These are phyloP conservation scores for Fusarium sp. DNA, from an alignment of 2,329 filamentous ascomycete genomes.

Conservation along the genomic window DNA sequence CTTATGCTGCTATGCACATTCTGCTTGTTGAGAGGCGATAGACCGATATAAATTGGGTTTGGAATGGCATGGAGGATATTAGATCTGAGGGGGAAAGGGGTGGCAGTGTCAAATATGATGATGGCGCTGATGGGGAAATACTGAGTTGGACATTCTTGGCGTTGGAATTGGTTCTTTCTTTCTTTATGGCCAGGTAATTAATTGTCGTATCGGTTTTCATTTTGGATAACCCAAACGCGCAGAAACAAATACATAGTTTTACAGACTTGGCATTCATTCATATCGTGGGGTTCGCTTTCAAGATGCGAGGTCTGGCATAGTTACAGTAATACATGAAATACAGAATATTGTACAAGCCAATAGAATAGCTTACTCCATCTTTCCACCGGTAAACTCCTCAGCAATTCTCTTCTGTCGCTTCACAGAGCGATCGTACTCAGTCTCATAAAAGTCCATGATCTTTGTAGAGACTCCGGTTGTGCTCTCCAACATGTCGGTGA, in stretches of 20 bases:
- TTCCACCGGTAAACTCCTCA: slow-evolving; percentile 70
- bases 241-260: slow-evolving; percentile 8
- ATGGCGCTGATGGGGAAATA: slow-evolving; percentile 10
- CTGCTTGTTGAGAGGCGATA: slow-evolving; percentile 84
- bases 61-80: background rate
- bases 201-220: slow-evolving; percentile 13
- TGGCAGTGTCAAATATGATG: background rate
- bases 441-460: slow-evolving; percentile 52
- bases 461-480: slow-evolving; percentile 52
- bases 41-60: slow-evolving; percentile 41
- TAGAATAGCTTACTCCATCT: slow-evolving; percentile 57
- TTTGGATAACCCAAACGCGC: slow-evolving; percentile 1
- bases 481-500: slow-evolving; percentile 58
- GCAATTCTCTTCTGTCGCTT: slow-evolving; percentile 66
- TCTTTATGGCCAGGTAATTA: background rate
- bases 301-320: slow-evolving; percentile 30
- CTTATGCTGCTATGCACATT: slow-evolving; percentile 93
- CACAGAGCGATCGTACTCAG: slow-evolving; percentile 59
- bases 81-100: slow-evolving; percentile 6
- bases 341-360: slow-evolving; percentile 44
- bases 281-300: slow-evolving; percentile 6
- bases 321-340: slow-evolving; percentile 43
- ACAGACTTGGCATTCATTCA: background rate
- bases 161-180: slow-evolving; percentile 18
- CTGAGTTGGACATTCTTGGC: slow-evolving; percentile 20